phyloP scores from a whole-genome alignment of 2,329 filamentous ascomycete species.

The Fusarium penzigii region DNA sequence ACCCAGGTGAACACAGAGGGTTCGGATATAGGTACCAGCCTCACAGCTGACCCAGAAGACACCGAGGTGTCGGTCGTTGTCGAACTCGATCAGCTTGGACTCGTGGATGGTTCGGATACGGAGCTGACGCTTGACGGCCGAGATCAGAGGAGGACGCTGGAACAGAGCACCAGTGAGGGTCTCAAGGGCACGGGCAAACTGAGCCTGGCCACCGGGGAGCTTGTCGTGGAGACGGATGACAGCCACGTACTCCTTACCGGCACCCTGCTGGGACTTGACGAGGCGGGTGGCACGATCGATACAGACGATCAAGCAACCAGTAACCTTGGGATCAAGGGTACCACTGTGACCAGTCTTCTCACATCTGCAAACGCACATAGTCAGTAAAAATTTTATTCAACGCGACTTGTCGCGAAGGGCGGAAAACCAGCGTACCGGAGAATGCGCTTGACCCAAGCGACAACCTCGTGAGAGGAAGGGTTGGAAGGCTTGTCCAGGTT shows the following conservation, averaged over 20 bases:
- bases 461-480: conserved; percentile 96
- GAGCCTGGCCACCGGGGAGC: conserved; percentile 87
- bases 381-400: conserved; percentile 10
- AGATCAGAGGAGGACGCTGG: conserved; percentile 89
- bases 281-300: conserved; percentile 96
- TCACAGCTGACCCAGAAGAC: conserved; percentile 99
- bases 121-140: conserved; percentile 96
- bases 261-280: conserved; percentile 98
- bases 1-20: conserved; percentile 92
- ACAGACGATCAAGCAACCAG: conserved; percentile 90
- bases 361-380: conserved; percentile 29
- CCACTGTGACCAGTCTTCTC: conserved; percentile 99
- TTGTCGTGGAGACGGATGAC: conserved; percentile 96
- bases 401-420: conserved; percentile 14
- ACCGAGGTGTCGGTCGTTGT: conserved; percentile 95
- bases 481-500: conserved; percentile 88
- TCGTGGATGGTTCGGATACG: conserved; percentile 98
- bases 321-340: conserved; percentile 97
- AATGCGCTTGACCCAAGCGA: conserved; percentile 99
- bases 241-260: conserved; percentile 98
- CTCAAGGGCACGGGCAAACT: conserved; percentile 92
- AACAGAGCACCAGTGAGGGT: conserved; percentile 95
- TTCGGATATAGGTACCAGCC: conserved; percentile 96
- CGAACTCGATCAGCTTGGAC: conserved; percentile 95
- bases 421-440: conserved; percentile 62